Conservation (phyloP, 345 rosid species). For the Hirschfeldia incana region DNA sequence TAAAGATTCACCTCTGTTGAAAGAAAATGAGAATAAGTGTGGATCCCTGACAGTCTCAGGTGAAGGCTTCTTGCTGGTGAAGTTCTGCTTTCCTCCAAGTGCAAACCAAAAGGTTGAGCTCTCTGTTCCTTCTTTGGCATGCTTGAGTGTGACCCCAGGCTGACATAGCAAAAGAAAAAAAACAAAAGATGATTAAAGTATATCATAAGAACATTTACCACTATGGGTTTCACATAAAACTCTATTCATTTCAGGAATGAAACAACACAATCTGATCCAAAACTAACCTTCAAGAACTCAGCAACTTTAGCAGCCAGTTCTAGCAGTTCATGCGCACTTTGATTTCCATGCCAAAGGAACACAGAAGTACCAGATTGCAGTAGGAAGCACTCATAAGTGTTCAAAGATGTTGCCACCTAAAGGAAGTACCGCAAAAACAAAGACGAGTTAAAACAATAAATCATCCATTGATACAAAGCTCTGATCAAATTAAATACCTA, state of each 20-base stretch:
- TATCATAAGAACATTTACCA: background rate
- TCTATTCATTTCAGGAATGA: background rate
- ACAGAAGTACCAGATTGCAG: constrained; percentile 93
- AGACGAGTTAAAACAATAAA: background rate
- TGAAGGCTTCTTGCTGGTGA: constrained; percentile 67
- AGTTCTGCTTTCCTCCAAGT: constrained; percentile 95
- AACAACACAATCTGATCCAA: background rate
- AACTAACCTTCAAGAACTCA: constrained; percentile 77
- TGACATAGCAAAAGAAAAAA: constrained; percentile 38
- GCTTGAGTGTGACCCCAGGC: constrained; percentile 88
- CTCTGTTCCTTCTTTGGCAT: constrained; percentile 98
- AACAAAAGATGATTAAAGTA: background rate
- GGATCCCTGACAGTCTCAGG: constrained; percentile 79
- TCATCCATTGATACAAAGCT: background rate
- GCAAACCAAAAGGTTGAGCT: constrained; percentile 95
- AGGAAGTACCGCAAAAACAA: constrained; percentile 13
- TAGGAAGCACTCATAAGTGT: constrained; percentile 84
- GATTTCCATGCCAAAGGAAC: constrained; percentile 94
- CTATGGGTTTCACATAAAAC: background rate
- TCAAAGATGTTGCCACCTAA: constrained; percentile 85
- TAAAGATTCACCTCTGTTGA: constrained; percentile 56
- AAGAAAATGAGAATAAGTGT: constrained; percentile 71
- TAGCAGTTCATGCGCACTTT: constrained; percentile 90
- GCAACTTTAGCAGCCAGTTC: constrained; percentile 81
- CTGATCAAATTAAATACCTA: background rate